These are phyloP conservation scores for Lanmaoa pseudosensibilis DNA, from an alignment of 768 basidiomycete species.

Conservation along the genomic window DNA sequence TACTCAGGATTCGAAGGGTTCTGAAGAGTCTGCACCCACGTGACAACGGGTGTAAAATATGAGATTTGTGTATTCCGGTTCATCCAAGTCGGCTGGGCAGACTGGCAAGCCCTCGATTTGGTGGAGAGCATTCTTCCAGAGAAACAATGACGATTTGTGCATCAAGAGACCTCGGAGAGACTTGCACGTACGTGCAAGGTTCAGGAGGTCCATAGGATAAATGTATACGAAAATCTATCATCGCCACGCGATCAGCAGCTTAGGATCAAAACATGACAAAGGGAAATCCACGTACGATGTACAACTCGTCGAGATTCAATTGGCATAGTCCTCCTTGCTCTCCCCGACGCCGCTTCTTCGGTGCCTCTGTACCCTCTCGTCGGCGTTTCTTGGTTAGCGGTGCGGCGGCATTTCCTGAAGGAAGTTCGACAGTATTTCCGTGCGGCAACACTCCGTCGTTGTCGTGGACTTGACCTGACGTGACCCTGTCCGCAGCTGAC, in stretches of 20 bases:
- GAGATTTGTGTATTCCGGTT: conserved; percentile 46
- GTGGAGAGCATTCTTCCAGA: conserved; percentile 30
- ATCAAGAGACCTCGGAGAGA: conserved; percentile 41
- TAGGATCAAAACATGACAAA: not conserved
- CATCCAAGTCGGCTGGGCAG: conserved; percentile 45
- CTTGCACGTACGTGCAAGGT: conserved; percentile 44
- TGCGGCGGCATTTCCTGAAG: not conserved
- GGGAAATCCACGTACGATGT: conserved; percentile 12
- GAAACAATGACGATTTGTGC: conserved; percentile 26
- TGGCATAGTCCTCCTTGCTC: conserved; percentile 7
- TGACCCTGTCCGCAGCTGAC: not conserved
- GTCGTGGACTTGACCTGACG: not conserved
- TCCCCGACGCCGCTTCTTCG: conserved; percentile 11
- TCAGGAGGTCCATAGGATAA: conserved; percentile 33
- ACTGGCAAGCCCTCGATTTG: conserved; percentile 41
- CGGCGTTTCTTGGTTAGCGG: conserved; percentile 3
- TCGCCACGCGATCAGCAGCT: not conserved
- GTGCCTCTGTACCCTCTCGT: not conserved
- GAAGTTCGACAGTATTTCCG: not conserved
- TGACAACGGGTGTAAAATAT: conserved; percentile 34
- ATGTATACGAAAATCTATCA: conserved; percentile 42
- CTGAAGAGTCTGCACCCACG: not conserved
- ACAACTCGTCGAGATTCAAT: conserved; percentile 24
- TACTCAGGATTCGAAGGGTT: not conserved
- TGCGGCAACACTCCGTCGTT: too few relatives aligned